Conservation (phyloP, 768 basidiomycete species). For the Holtermanniella nyarrowii region DNA sequence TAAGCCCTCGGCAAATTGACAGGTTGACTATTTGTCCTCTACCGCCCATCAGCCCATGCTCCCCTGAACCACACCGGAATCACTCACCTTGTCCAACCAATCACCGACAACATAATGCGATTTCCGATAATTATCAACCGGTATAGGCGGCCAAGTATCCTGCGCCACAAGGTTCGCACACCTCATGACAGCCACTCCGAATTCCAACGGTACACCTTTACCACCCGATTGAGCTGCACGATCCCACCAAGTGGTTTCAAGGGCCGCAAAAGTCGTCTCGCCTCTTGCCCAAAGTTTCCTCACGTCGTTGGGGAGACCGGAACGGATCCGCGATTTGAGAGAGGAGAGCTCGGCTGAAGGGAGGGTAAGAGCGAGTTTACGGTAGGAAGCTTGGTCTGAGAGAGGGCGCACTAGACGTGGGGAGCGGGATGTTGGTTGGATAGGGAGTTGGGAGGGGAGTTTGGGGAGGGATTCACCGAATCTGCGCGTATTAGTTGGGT, state of each 20-base stretch:
- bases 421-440: slow-evolving; percentile 22
- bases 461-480: slow-evolving; percentile 30
- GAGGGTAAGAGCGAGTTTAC: slow-evolving; percentile 33
- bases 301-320: slow-evolving; percentile 10
- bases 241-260: slow-evolving; percentile 39
- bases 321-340: slow-evolving; percentile 21
- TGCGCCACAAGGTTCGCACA: slow-evolving; percentile 37
- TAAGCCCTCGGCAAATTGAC: slow-evolving; percentile 33
- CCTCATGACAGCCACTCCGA: slow-evolving; percentile 31
- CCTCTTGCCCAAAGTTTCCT: slow-evolving; percentile 8
- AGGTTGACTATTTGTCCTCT: slow-evolving; percentile 33
- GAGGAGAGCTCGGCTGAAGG: slow-evolving; percentile 35
- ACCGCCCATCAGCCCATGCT: slow-evolving; percentile 1
- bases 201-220: slow-evolving; percentile 35
- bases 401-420: slow-evolving; percentile 31
- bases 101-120: slow-evolving; percentile 36
- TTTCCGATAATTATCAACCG: slow-evolving; percentile 38
- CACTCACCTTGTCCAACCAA: slow-evolving; percentile 39
- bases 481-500: slow-evolving; percentile 10
- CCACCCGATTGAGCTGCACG: slow-evolving; percentile 8
- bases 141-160: slow-evolving; percentile 38
- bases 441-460: slow-evolving; percentile 27
- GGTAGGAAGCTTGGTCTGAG: slow-evolving; percentile 30
- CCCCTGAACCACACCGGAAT: neutral
- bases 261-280: slow-evolving; percentile 1